Percentiles rank a stretch among this genome's conserved stretches.
Evolutionary conservation across 2,329 filamentous ascomycete genomes (phyloP).

Genomic region (Coleophoma crateriformis): DNA sequence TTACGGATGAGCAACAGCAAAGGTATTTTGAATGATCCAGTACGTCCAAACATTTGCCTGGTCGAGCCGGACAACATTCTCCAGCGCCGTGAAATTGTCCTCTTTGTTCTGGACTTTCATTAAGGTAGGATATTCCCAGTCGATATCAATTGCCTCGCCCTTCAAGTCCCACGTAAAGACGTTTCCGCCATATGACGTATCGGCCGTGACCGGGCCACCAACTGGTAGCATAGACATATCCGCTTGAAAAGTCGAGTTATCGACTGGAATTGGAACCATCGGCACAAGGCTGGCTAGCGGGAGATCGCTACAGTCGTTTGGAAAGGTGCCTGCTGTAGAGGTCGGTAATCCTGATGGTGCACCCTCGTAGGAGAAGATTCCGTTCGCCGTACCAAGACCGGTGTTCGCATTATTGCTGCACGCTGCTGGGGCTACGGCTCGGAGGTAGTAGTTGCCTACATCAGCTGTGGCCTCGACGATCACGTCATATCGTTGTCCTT

Average conservation of each 20-base stretch:
- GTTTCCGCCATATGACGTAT: neutral
- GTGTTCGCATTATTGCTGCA: conserved; percentile 29
- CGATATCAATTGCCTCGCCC: neutral
- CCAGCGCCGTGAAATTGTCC: neutral
- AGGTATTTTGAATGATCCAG: conserved; percentile 46
- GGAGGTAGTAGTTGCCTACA: conserved; percentile 49
- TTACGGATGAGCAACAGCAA: neutral
- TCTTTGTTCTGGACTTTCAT: neutral
- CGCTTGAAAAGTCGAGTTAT: neutral
- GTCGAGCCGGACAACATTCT: neutral
- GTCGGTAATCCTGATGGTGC: neutral
- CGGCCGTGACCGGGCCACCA: neutral
- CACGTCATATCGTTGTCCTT: conserved; percentile 38
- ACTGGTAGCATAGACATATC: neutral
- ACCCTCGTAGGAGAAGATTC: neutral
- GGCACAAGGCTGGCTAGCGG: neutral
- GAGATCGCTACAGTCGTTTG: neutral
- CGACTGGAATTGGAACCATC: neutral
- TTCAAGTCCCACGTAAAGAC: neutral
- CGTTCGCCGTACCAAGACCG: neutral
- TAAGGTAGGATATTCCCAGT: neutral
- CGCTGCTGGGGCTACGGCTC: conserved; percentile 27
- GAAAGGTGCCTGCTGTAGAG: neutral
- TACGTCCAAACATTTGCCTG: neutral
- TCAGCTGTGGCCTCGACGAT: conserved; percentile 34